Conservation (phyloP, 257 asterid genomes). For the Solanum bulbocastanum region DNA sequence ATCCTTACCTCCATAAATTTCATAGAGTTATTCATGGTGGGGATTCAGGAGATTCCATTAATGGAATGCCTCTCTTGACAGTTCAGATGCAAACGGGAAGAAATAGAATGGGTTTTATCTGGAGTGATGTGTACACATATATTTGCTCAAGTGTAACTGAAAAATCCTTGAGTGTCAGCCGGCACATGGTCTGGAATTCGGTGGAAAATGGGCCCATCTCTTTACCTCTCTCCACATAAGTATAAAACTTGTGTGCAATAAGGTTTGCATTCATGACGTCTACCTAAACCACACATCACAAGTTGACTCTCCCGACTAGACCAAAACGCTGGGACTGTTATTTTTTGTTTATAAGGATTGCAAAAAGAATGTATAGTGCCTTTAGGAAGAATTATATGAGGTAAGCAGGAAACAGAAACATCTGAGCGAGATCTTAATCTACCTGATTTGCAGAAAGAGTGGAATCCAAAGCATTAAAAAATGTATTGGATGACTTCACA, state of each 20-base stretch:
- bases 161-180: background rate
- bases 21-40: background rate
- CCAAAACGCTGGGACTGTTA: background rate
- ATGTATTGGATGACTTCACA: background rate
- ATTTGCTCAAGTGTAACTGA: background rate
- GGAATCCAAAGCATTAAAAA: background rate
- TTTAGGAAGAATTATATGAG: background rate
- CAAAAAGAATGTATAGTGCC: background rate
- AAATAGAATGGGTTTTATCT: background rate
- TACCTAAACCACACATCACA: background rate
- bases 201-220: background rate
- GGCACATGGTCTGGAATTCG: background rate
- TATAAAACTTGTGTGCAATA: background rate
- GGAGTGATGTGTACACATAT: background rate
- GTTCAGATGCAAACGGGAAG: background rate
- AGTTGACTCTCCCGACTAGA: background rate
- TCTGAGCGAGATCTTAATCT: background rate
- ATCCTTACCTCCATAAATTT: background rate
- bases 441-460: background rate
- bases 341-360: background rate
- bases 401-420: background rate
- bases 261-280: background rate
- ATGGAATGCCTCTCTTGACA: background rate
- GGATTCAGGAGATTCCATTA: background rate
- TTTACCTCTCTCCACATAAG: background rate